Conservation (phyloP, 306 rosid genomes). For the Dryas octopetala region DNA sequence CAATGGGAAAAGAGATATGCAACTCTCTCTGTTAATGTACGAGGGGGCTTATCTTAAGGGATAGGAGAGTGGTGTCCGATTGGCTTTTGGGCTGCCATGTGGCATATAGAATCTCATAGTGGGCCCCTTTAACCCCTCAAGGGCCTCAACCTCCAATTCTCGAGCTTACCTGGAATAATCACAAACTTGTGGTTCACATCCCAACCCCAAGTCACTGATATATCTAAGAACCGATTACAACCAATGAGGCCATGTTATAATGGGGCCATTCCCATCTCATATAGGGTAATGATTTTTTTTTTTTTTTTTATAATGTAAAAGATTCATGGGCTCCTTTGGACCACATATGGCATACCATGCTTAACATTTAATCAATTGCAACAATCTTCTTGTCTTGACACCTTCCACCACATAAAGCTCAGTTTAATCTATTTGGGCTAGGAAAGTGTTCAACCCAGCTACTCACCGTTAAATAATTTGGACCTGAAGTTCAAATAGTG, state of each 20-base stretch:
- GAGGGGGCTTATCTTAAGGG: constrained; percentile 54
- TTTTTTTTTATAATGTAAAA: no score
- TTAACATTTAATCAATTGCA: no score
- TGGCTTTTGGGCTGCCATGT: constrained; percentile 52
- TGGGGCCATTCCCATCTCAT: neutral
- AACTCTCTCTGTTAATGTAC: constrained; percentile 22
- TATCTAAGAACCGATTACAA: constrained; percentile 8
- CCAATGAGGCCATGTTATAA: neutral
- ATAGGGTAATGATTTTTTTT: neutral
- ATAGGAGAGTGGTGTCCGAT: constrained; percentile 39
- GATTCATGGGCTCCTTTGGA: no score
- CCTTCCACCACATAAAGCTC: neutral
- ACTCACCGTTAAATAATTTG: no score
- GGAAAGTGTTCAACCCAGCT: neutral
- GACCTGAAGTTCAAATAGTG: no score
- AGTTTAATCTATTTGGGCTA: neutral
- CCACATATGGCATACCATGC: no score
- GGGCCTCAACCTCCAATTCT: constrained; percentile 14
- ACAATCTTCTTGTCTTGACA: no score
- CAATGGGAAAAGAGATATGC: constrained; percentile 4
- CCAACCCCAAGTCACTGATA: neutral
- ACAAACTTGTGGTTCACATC: constrained; percentile 42
- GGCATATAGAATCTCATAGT: constrained; percentile 45
- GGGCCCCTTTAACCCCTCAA: constrained; percentile 17
- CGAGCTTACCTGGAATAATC: constrained; percentile 39